These are phyloP conservation scores for Suhomyces panamericanus DNA, from an alignment of 1,139 yeast genomes.

Conservation along the genomic window DNA sequence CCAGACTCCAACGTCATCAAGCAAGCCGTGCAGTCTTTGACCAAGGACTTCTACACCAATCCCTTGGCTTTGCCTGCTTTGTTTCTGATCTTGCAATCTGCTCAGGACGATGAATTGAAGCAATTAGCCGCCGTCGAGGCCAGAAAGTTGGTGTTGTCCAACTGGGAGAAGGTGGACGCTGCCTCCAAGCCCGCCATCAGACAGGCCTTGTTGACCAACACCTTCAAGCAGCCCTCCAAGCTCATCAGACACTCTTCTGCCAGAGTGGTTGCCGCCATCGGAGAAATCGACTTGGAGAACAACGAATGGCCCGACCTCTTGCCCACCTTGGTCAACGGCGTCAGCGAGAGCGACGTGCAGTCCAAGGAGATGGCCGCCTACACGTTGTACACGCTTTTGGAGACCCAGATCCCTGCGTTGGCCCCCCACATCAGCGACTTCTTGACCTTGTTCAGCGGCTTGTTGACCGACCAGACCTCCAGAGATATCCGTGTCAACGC, in stretches of 20 bases:
- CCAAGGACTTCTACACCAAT: constrained; percentile 71
- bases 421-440: constrained; percentile 64
- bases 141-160: constrained; percentile 71
- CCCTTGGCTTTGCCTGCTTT: constrained; percentile 77
- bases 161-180: constrained; percentile 67
- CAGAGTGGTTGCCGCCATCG: constrained; percentile 85
- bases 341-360: constrained; percentile 59
- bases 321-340: constrained; percentile 68
- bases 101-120: constrained; percentile 59
- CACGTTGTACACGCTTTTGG: constrained; percentile 75
- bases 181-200: constrained; percentile 61
- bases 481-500: constrained; percentile 80
- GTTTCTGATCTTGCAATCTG: constrained; percentile 74
- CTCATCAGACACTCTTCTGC: constrained; percentile 86
- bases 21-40: constrained; percentile 74
- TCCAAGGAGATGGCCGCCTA: constrained; percentile 85
- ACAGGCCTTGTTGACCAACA: constrained; percentile 63
- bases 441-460: constrained; percentile 63
- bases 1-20: constrained; percentile 80
- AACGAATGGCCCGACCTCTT: constrained; percentile 78
- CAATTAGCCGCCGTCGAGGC: constrained; percentile 96
- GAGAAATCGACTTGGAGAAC: constrained; percentile 65
- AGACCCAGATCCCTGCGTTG: constrained; percentile 67
- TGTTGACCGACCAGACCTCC: constrained; percentile 67
- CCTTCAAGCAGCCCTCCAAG: constrained; percentile 58